Conservation (phyloP, 75 land plant genomes). For the Picea sitchensis region DNA sequence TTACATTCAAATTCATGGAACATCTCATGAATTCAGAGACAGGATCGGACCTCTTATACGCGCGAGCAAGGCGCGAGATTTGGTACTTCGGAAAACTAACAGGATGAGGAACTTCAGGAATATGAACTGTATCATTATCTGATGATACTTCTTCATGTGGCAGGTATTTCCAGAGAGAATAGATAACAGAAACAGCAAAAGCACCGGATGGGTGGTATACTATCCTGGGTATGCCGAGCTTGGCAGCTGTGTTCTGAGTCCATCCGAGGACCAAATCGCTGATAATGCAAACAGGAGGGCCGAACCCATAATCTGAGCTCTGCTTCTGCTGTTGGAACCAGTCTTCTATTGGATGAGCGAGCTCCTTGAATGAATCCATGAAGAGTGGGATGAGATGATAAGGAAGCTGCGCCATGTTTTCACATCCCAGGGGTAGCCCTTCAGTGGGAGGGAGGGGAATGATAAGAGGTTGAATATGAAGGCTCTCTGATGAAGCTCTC, state of each 20-base stretch:
- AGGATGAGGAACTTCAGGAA: constrained; percentile 13
- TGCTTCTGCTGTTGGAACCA: not conserved
- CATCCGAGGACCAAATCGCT: not conserved
- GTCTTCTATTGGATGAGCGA: not conserved
- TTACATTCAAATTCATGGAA: too few relatives aligned
- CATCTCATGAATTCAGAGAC: too few relatives aligned
- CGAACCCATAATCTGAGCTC: constrained; percentile 9
- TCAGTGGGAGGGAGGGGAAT: constrained; percentile 22
- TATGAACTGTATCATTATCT: constrained; percentile 17
- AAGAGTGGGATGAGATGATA: constrained; percentile 8
- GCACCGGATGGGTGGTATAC: constrained; percentile 43
- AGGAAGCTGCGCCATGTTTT: constrained; percentile 21
- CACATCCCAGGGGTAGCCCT: constrained; percentile 20
- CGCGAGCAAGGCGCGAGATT: too few relatives aligned
- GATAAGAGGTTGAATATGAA: constrained; percentile 6
- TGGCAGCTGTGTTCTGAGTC: not conserved
- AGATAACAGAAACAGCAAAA: not conserved
- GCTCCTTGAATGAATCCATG: not conserved
- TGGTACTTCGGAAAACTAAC: too few relatives aligned
- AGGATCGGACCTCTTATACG: too few relatives aligned
- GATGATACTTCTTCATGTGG: constrained; percentile 4
- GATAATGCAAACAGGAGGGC: not conserved
- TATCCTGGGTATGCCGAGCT: constrained; percentile 14
- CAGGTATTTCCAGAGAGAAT: constrained; percentile 13
- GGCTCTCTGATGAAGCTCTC: not conserved